These are phyloP conservation scores for Lumnitzera littorea DNA, from an alignment of 345 rosid species.

Conservation along the genomic window DNA sequence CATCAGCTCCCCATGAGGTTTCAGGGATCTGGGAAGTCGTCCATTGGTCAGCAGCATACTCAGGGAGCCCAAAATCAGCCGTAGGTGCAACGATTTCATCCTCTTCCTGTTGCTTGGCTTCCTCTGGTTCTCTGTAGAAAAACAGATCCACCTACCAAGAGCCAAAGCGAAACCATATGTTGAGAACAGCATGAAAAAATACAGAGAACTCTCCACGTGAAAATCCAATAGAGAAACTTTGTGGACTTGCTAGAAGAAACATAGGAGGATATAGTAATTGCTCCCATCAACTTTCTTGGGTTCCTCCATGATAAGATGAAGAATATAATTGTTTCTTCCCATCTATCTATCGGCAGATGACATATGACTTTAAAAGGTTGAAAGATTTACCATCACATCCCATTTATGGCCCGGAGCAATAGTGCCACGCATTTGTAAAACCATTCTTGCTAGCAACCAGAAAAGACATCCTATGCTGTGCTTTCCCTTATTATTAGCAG, in stretches of 20 bases:
- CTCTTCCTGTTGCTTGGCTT: constrained; percentile 45
- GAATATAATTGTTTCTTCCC: constrained; percentile 10
- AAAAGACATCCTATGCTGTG: constrained; percentile 89
- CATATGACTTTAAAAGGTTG: not conserved
- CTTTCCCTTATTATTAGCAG: constrained; percentile 92
- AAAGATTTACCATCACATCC: constrained; percentile 65
- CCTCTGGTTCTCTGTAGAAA: constrained; percentile 77
- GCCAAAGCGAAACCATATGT: not conserved
- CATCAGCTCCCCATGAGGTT: constrained; percentile 49
- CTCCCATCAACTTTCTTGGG: no score
- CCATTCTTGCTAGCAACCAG: constrained; percentile 93
- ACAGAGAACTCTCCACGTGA: no score
- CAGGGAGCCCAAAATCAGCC: constrained; percentile 34
- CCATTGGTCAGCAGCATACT: constrained; percentile 46
- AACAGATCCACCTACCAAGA: constrained; percentile 50
- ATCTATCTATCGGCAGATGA: constrained; percentile 23
- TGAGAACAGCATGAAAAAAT: no score
- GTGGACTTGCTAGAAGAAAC: no score
- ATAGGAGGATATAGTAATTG: no score
- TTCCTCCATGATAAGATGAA: no score
- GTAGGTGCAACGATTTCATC: constrained; percentile 35
- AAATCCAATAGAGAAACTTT: no score
- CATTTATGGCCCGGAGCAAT: constrained; percentile 65
- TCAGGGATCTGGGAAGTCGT: constrained; percentile 31
- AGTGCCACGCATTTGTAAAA: constrained; percentile 90